phyloP scores from a whole-genome alignment of 163 green algal genomes.

The Scenedesmus sp. region DNA sequence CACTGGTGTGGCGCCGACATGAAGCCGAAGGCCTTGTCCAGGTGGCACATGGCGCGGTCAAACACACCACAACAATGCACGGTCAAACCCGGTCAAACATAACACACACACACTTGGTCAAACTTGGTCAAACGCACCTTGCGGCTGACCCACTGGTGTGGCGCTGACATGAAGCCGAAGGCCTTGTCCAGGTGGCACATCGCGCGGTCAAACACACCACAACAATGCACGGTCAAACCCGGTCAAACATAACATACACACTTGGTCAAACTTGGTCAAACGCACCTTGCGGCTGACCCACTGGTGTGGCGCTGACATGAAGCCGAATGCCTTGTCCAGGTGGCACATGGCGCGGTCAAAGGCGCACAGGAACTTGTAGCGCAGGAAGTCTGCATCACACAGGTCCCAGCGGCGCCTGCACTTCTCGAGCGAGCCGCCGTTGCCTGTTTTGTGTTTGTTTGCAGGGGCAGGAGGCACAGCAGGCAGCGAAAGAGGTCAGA shows the following conservation, averaged over 20 bases:
- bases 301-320: constrained; percentile 83
- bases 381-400: constrained; percentile 82
- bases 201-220: constrained; percentile 51
- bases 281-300: constrained; percentile 85
- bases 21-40: constrained; percentile 96
- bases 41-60: constrained; percentile 90
- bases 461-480: background rate
- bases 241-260: no score
- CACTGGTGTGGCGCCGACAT: constrained; percentile 82
- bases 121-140: constrained; percentile 57
- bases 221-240: no score
- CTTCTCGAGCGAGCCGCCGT: constrained; percentile 94
- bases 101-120: background rate
- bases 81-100: background rate
- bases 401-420: constrained; percentile 95
- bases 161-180: constrained; percentile 85
- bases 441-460: constrained; percentile 68
- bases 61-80: constrained; percentile 61
- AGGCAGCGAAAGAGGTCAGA: background rate
- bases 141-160: constrained; percentile 86
- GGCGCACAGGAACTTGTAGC: constrained; percentile 89
- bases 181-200: constrained; percentile 96
- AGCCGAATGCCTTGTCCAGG: constrained; percentile 95
- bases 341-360: constrained; percentile 94
- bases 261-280: background rate